phyloP scores from a whole-genome alignment of 768 basidiomycete species.

The Filobasidium wieringae region DNA sequence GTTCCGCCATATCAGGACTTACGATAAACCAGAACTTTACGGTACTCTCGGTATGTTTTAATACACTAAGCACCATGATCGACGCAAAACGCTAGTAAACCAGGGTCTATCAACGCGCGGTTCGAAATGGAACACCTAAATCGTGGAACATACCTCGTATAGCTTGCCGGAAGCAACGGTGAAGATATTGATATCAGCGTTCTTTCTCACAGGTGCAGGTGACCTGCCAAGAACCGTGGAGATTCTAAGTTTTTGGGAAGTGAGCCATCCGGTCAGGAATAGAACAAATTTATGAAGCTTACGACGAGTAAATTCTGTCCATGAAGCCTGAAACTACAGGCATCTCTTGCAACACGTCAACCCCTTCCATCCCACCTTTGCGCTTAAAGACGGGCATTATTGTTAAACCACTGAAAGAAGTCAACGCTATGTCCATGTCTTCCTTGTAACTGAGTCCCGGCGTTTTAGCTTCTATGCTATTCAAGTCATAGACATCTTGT shows the following conservation, averaged over 20 bases:
- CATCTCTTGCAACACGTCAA: constrained; percentile 57
- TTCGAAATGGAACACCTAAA: background rate
- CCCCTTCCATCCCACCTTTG: constrained; percentile 61
- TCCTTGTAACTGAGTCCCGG: background rate
- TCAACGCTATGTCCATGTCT: constrained; percentile 54
- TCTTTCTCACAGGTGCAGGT: constrained; percentile 33
- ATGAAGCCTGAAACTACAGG: background rate
- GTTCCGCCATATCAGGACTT: constrained; percentile 7
- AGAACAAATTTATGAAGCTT: background rate
- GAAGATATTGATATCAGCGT: constrained; percentile 96
- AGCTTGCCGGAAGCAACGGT: constrained; percentile 93
- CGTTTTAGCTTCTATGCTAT: constrained; percentile 47
- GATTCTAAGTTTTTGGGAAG: background rate
- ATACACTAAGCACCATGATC: constrained; percentile 94
- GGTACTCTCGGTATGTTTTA: constrained; percentile 81
- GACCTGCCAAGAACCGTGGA: constrained; percentile 1
- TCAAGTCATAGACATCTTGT: constrained; percentile 63
- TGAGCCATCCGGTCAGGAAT: background rate
- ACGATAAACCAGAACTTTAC: constrained; percentile 99
- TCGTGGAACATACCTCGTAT: constrained; percentile 66
- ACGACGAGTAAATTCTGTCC: constrained; percentile 8
- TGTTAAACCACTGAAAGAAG: constrained; percentile 80
- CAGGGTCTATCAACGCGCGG: background rate
- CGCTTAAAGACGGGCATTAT: constrained; percentile 69
- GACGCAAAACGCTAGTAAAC: constrained; percentile 72